phyloP scores from a whole-genome alignment of 2,329 filamentous ascomycete genomes.

The Clarireedia homoeocarpa region DNA sequence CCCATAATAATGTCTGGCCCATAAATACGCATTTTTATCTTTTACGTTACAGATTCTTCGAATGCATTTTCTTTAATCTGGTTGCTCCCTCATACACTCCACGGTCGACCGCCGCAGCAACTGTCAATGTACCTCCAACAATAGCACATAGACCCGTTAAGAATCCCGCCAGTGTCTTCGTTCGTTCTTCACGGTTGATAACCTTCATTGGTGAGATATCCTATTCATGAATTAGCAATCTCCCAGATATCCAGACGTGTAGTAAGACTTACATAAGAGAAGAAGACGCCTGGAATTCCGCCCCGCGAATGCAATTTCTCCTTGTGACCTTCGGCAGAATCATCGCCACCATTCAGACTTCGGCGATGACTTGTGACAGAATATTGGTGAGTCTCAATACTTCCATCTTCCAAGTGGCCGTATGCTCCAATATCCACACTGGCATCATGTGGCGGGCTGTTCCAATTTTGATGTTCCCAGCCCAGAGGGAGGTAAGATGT shows the following conservation, averaged over 20 bases:
- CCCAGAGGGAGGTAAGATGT: conserved; percentile 91
- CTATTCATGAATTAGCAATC: conserved; percentile 33
- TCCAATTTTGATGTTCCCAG: conserved; percentile 53
- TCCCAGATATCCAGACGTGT: neutral
- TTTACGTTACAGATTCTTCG: conserved; percentile 45
- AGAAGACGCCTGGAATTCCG: conserved; percentile 96
- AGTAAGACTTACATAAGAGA: conserved; percentile 72
- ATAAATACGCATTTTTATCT: too few species aligned
- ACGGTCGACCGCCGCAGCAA: conserved; percentile 87
- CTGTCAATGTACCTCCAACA: conserved; percentile 88
- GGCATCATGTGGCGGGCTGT: conserved; percentile 37
- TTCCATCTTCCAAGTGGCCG: conserved; percentile 61
- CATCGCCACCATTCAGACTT: conserved; percentile 75
- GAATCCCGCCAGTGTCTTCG: conserved; percentile 88
- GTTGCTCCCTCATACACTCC: conserved; percentile 82
- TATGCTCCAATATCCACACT: conserved; percentile 59
- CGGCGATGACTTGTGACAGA: conserved; percentile 95
- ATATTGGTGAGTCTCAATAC: conserved; percentile 96
- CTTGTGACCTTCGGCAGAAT: conserved; percentile 80
- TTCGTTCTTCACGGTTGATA: conserved; percentile 85
- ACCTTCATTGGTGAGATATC: conserved; percentile 99
- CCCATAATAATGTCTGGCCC: too few species aligned
- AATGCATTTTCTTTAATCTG: conserved; percentile 77
- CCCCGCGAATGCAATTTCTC: conserved; percentile 84
- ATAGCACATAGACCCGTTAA: conserved; percentile 90